Evolutionary conservation across 2,329 filamentous ascomycete species (phyloP), one percentile per base, ranked within the genome.

Genomic region (Pseudogymnoascus sp.): DNA sequence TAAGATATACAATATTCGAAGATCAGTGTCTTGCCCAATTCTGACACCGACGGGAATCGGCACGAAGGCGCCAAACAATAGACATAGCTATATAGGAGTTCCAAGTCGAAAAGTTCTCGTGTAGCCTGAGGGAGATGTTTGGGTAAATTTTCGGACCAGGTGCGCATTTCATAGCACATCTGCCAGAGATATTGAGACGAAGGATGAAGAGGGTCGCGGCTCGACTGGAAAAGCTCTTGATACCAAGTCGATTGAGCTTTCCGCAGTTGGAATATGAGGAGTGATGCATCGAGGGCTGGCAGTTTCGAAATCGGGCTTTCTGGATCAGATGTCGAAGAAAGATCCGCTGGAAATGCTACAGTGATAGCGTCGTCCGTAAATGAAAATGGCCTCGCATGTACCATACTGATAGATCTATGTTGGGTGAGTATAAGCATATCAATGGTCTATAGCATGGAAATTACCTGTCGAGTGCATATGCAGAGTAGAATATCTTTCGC

Each of bases 1-100:
- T 95, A 97, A n/a, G 88, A 84, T 68, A 93, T 86, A 67, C 88
- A 88, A 70, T 95, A 88, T 73, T 96, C 91, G 73, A 96, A 96
- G 42, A 96, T 90, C 23, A 96, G 80, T 31, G 87, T 81, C 66
- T 91, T 89, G 38, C 88, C 89, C 72, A 93, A 91, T 53, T 91
- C 84, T 3, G 86, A 88, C 60, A 93, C 86, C 21, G 84, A 80
- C 0, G 90, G 89, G 3, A 89, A 86, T 53, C 89, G 82, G 1
- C 87, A 85, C 37, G 89, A 93, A 0, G 92, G 91, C 0, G 91
- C 91, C 6, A 97, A 82, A 64, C 93, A 90, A 73, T 97, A 91
- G 23, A 96, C 89, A 69, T 91, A 95, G 71, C 91, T 96, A 77
- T 96, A 97, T 56, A 93, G 84, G 44, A 96, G 77, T 73, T 99